Base-by-base conservation (phyloP, 176 grass and related monocot genomes). In the Neostapfia colusana region DNA sequence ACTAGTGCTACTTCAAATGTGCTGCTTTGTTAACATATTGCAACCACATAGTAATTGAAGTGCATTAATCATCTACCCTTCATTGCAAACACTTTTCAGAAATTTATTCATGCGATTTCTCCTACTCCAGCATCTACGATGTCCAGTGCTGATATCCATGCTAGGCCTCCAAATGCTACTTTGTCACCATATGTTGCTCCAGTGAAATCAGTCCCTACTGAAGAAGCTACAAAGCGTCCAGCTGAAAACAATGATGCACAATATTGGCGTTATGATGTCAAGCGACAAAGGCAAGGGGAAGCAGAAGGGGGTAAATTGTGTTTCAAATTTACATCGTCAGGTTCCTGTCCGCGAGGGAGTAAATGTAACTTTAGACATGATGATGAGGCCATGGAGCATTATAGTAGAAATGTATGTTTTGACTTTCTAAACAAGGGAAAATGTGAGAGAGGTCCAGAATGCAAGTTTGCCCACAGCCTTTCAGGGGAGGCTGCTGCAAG, bases 21-120 rank as follows among this genome's bases (percentile, higher is more conserved):
- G 11, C 12, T 53, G 36, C 23, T 65, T 69, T n/a, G 49, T 10
- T 71, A n/a, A 77, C 81, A 37, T 50, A 62, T 16, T 60, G 9
- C 27, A 37, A 2, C 34, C 46, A 35, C 15, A 18, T 68, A 74
- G 63, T 56, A 48, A 36, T 84, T 38, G 28, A 71, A 63, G 34
- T 60, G 53, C 49, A 73, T 88, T 75, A 49, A 87, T 88, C 81
- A 60, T 55, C 6, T 81, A 68, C 57, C 77, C 60, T 21, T 87
- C 68, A 63, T 75, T 67, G 26, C 72, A 69, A 63, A 72, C 57
- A 60, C 71, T 89, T 71, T 90, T 65, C 87, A 98, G 89, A 98
- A 86, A 83, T 98, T 92, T 94, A 94, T 94, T 88, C 95, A 98
- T 89, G 95, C 89, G 46, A 94, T 98, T 92, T 90, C 89, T 92